Percentiles rank a stretch among this genome's conserved stretches.
Evolutionary conservation across 306 rosid species (phyloP).

Genomic region (Acacia confusa): DNA sequence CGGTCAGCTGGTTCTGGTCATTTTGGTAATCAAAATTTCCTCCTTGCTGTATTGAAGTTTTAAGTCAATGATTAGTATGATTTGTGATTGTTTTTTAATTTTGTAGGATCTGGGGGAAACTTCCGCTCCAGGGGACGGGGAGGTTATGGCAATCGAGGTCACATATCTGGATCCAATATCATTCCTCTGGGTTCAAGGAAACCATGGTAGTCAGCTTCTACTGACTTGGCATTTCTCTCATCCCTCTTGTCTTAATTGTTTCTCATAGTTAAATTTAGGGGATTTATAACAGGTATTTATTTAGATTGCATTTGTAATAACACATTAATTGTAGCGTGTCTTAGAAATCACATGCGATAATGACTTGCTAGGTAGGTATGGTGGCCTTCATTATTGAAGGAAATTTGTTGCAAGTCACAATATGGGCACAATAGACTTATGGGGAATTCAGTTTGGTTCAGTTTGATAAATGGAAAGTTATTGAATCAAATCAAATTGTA

Average conservation of each 20-base stretch:
- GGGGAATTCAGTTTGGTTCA: neutral
- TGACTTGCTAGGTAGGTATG: neutral
- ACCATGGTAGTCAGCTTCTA: conserved; percentile 48
- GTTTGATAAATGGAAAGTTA: neutral
- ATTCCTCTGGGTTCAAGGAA: conserved; percentile 68
- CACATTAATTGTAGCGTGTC: conserved; percentile 26
- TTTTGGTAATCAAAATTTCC: conserved; percentile 48
- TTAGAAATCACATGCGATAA: conserved; percentile 13
- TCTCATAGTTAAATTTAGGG: neutral
- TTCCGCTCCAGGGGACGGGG: conserved; percentile 84
- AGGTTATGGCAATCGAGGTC: conserved; percentile 64
- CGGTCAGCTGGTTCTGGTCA: conserved; percentile 61
- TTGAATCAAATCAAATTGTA: neutral
- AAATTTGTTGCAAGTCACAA: neutral
- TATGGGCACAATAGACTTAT: too few relatives aligned
- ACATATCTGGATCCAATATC: conserved; percentile 72
- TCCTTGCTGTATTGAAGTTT: neutral
- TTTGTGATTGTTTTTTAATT: conserved; percentile 10
- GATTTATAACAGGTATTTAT: neutral
- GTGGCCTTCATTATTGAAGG: conserved; percentile 7
- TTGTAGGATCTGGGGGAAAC: conserved; percentile 63
- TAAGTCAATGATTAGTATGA: neutral
- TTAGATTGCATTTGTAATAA: conserved; percentile 21
- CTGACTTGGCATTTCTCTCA: conserved; percentile 3
- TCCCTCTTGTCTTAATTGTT: neutral